A percentile compares a stretch with the other conserved stretches of the same genome.
Evolutionary conservation across 208 protist genomes (phyloP).

Genomic region (Chromosphaera perkinsii): DNA sequence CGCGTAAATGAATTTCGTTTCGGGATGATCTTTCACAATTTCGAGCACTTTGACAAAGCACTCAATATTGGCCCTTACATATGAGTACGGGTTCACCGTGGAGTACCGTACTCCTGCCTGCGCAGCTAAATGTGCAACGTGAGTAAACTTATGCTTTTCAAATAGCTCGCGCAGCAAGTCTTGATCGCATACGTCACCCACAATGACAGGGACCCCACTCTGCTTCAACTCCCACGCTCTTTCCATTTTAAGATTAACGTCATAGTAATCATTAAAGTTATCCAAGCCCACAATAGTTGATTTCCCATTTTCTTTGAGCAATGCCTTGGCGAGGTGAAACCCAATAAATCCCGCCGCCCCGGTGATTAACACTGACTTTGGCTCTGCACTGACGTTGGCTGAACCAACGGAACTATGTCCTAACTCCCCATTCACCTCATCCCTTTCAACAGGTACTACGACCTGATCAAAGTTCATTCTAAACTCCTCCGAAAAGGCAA

Average conservation of each 20-base stretch:
- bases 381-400: not conserved
- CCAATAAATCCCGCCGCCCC: constrained; percentile 62
- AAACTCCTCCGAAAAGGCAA: too few species aligned
- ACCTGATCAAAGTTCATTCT: too few species aligned
- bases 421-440: too few species aligned
- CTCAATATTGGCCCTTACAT: constrained; percentile 48
- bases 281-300: constrained; percentile 51
- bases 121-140: constrained; percentile 57
- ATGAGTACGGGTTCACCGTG: constrained; percentile 46
- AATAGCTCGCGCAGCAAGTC: constrained; percentile 36
- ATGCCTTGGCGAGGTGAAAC: constrained; percentile 43
- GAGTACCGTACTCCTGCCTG: constrained; percentile 60
- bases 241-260: constrained; percentile 26
- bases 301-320: too few species aligned
- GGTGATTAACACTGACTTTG: constrained; percentile 39
- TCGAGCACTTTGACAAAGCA: constrained; percentile 51
- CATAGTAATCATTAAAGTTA: constrained; percentile 60
- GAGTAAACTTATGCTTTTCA: constrained; percentile 27
- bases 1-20: constrained; percentile 40
- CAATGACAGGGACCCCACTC: not conserved
- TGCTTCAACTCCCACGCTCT: constrained; percentile 17
- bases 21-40: not conserved
- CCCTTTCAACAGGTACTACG: too few species aligned
- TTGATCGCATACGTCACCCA: constrained; percentile 51
- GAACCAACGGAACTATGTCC: too few species aligned